These are phyloP conservation scores for Tylopilus subfusipes DNA, from an alignment of 768 basidiomycete species.

Conservation along the genomic window DNA sequence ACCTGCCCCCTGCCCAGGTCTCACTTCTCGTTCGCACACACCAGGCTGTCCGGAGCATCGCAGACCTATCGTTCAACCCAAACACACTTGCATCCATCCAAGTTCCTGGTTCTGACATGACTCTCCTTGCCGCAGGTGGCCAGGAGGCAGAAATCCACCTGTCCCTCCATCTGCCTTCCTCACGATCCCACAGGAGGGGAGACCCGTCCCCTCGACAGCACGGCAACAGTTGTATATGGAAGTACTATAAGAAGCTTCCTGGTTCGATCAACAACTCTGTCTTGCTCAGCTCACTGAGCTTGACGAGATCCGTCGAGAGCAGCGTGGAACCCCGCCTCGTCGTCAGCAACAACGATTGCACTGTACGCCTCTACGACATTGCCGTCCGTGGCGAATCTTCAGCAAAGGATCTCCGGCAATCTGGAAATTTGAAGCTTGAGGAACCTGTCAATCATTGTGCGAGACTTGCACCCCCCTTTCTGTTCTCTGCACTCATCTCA, in stretches of 20 bases:
- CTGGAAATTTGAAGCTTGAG: constrained; percentile 53
- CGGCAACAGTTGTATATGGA: constrained; percentile 41
- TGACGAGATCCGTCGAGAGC: constrained; percentile 58
- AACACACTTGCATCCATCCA: constrained; percentile 60
- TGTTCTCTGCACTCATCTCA: constrained; percentile 7
- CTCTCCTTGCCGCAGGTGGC: constrained; percentile 72
- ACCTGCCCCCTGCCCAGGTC: constrained; percentile 12
- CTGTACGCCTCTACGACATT: constrained; percentile 78
- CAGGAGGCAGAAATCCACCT: constrained; percentile 71
- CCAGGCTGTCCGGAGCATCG: constrained; percentile 47
- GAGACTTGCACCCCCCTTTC: constrained; percentile 27
- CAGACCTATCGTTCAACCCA: constrained; percentile 54
- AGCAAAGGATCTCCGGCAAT: constrained; percentile 43
- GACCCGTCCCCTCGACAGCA: constrained; percentile 10
- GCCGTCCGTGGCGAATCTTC: constrained; percentile 46
- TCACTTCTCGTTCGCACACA: constrained; percentile 8
- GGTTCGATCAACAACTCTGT: constrained; percentile 86
- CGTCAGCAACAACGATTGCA: constrained; percentile 84
- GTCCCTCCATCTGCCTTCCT: constrained; percentile 41
- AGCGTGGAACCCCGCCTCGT: constrained; percentile 72
- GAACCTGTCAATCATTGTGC: constrained; percentile 81
- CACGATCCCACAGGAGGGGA: constrained; percentile 21
- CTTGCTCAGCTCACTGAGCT: constrained; percentile 56
- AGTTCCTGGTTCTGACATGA: constrained; percentile 48
- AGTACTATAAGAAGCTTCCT: constrained; percentile 47